A percentile compares a stretch with the other conserved stretches of the same genome.
Conservation (phyloP, 805 yeast species). For the Monosporozyma solicola region DNA sequence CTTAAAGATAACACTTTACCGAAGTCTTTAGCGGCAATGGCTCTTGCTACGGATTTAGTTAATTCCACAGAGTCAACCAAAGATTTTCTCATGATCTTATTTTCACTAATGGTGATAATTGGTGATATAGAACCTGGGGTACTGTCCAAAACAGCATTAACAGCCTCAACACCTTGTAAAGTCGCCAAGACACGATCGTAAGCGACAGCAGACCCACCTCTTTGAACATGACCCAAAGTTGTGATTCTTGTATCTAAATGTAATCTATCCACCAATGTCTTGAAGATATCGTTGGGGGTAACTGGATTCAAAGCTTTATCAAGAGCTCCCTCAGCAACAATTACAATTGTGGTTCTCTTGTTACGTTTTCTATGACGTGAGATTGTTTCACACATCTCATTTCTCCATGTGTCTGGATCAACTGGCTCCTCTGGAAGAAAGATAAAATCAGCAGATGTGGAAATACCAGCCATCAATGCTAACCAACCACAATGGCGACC, state of each 20-base stretch:
- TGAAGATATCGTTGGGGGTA: conserved; percentile 52
- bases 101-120: conserved; percentile 64
- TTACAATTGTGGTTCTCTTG: conserved; percentile 67
- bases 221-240: conserved; percentile 70
- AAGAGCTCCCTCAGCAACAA: conserved; percentile 81
- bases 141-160: conserved; percentile 58
- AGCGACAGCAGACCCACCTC: conserved; percentile 79
- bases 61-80: conserved; percentile 63
- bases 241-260: conserved; percentile 74
- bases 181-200: conserved; percentile 66
- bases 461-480: conserved; percentile 73
- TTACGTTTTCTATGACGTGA: conserved; percentile 59
- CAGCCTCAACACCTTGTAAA: conserved; percentile 76
- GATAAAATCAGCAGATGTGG: conserved; percentile 72
- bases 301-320: conserved; percentile 59
- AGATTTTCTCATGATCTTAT: conserved; percentile 57
- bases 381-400: conserved; percentile 55
- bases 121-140: conserved; percentile 70
- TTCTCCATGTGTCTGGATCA: conserved; percentile 51
- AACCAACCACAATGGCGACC: conserved; percentile 90
- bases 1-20: conserved; percentile 63
- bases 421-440: conserved; percentile 77
- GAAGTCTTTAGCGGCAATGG: conserved; percentile 57
- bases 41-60: conserved; percentile 64
- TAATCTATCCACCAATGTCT: conserved; percentile 52